Base-by-base conservation (phyloP, 225 moss, liverwort and hornwort species). In the Takakia lepidozioides region DNA sequence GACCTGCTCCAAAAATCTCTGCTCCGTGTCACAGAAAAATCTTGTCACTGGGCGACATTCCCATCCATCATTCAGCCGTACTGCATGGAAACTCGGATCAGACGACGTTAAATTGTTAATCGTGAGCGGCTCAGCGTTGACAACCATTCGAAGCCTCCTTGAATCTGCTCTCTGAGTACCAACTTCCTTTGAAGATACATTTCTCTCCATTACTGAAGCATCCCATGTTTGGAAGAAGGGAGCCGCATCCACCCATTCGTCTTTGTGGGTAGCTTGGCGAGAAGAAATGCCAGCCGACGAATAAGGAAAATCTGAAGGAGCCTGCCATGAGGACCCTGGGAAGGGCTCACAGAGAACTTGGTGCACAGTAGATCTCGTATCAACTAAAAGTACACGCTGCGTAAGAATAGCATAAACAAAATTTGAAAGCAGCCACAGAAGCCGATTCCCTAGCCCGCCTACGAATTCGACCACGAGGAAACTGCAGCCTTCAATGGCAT, bases 401-500 rank as follows among this genome's bases (percentile, higher is more conserved):
- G 72, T 72, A 11, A 78, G 59, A 18, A 78, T 29, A 1, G 77
- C 77, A 29, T 64, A 68, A 36, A 65, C n/a, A 21, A 49, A 68
- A 0, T 64, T 60, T 2, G 77, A 72, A 8, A 58, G 37, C 38
- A 72, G 18, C 72, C 72, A 72, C 4, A 72, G 43, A 14, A 67
- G 3, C 5, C 64, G 66, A 43, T 78, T 72, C 11, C 77, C 77
- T 16, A 78, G 20, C 29, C 68, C 77, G 8, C 47, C 0, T 29
- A 63, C 68, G 22, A 78, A 72, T 22, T 78, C 77, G 7, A 72
- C 77, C 15, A 65, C 47, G 39, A 72, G 13, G 48, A 64, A 78
- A 39, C 62, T 52, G 43, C 77, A 78, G 63, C 29, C 8, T 38
- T 46, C 1, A 6, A 13, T 8, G 49, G 27, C 29, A 35, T 34